These are phyloP conservation scores for Fusarium coicis DNA, from an alignment of 2,329 filamentous ascomycete species.

Conservation along the genomic window DNA sequence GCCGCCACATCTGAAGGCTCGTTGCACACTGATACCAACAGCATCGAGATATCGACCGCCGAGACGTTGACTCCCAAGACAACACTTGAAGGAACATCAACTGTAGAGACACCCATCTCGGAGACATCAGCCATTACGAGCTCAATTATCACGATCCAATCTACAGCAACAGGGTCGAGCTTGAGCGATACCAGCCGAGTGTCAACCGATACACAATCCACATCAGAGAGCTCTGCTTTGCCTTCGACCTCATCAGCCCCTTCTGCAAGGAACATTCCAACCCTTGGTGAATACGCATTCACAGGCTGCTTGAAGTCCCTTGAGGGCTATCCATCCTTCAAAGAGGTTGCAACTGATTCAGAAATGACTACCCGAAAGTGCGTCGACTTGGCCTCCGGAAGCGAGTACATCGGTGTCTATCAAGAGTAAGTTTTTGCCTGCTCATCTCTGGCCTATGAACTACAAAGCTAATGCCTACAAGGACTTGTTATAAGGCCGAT, in stretches of 20 bases:
- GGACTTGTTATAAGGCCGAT: neutral
- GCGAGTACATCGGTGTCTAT: neutral
- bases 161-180: accelerated
- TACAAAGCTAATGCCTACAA: neutral
- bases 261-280: neutral
- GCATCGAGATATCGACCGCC: accelerated
- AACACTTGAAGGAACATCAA: accelerated
- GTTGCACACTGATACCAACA: accelerated
- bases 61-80: neutral
- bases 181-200: neutral
- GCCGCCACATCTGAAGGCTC: accelerated
- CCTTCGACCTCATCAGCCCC: neutral
- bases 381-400: neutral
- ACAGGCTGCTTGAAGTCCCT: neutral
- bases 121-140: neutral
- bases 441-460: neutral
- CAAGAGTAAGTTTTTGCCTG: neutral
- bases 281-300: neutral
- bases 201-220: neutral
- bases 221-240: neutral
- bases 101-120: accelerated
- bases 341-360: neutral
- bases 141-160: accelerated
- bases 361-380: neutral
- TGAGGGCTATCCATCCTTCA: neutral